Evolutionary conservation across 75 land plant genomes (phyloP).

Genomic region (Chamaecyparis obtusa): DNA sequence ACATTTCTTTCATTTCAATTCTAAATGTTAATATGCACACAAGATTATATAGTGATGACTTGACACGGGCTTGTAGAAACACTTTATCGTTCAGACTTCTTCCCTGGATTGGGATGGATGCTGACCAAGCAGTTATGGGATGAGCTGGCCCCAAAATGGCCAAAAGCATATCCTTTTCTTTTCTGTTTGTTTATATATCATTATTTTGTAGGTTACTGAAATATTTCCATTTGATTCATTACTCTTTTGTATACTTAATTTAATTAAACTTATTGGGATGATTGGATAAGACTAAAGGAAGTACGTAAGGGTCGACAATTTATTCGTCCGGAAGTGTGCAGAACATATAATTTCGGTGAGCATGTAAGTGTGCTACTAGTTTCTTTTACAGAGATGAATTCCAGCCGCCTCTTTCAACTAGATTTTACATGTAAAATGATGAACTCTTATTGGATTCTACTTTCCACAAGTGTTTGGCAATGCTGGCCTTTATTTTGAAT

Average conservation of each 20-base stretch:
- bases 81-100: conserved; percentile 94
- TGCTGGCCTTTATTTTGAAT: neutral
- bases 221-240: neutral
- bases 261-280: conserved; percentile 94
- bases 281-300: conserved; percentile 92
- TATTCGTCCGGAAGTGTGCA: conserved; percentile 95
- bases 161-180: conserved; percentile 92
- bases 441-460: neutral
- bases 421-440: neutral
- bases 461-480: conserved; percentile 4
- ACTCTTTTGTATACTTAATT: conserved; percentile 49
- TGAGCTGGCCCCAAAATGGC: conserved; percentile 97
- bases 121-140: conserved; percentile 75
- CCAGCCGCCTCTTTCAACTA: neutral
- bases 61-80: conserved; percentile 45
- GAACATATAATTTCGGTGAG: conserved; percentile 98
- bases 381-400: neutral
- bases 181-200: neutral
- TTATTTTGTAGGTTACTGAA: neutral
- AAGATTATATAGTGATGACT: conserved; percentile 6
- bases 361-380: conserved; percentile 57
- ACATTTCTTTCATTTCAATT: neutral
- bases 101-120: conserved; percentile 99
- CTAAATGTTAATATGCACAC: neutral
- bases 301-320: conserved; percentile 86